Conservation (phyloP, 371 early-diverging fungal species). For the Apophysomyces ossiformis region DNA sequence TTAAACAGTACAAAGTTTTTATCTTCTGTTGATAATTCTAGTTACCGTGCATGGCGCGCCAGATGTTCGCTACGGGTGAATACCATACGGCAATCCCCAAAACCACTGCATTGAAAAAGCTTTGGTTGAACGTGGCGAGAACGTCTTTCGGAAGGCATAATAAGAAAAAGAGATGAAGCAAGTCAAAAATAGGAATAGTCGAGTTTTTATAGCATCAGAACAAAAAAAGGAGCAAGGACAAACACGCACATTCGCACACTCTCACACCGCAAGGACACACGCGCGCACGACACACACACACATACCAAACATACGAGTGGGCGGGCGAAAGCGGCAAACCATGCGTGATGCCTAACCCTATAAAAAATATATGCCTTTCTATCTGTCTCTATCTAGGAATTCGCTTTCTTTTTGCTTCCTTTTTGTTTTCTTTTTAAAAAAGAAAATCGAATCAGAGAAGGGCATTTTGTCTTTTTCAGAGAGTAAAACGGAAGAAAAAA, state of each 20-base stretch:
- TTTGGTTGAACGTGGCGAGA: slow-evolving; percentile 27
- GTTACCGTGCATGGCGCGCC: slow-evolving; percentile 63
- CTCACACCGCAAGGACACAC: neutral
- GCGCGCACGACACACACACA: slow-evolving; percentile 6
- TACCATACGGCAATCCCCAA: slow-evolving; percentile 64
- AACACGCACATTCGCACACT: neutral
- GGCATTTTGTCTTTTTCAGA: neutral
- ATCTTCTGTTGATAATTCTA: neutral
- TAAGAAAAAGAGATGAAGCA: slow-evolving; percentile 13
- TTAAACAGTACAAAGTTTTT: neutral
- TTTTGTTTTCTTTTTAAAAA: too few species aligned
- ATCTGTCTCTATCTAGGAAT: slow-evolving; percentile 1
- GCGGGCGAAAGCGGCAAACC: neutral
- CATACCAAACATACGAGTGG: neutral
- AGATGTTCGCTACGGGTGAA: slow-evolving; percentile 67
- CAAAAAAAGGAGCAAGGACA: neutral
- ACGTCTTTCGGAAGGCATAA: slow-evolving; percentile 24
- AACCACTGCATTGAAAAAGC: slow-evolving; percentile 63
- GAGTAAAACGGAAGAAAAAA: slow-evolving; percentile 8
- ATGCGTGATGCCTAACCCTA: neutral
- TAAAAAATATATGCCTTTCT: neutral
- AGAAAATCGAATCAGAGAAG: neutral
- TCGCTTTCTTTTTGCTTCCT: too few species aligned
- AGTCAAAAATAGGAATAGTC: slow-evolving; percentile 14
- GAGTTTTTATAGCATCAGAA: slow-evolving; percentile 9